Base-by-base conservation (phyloP, 176 grass and related monocot species). In the Cenchrus purpureus region DNA sequence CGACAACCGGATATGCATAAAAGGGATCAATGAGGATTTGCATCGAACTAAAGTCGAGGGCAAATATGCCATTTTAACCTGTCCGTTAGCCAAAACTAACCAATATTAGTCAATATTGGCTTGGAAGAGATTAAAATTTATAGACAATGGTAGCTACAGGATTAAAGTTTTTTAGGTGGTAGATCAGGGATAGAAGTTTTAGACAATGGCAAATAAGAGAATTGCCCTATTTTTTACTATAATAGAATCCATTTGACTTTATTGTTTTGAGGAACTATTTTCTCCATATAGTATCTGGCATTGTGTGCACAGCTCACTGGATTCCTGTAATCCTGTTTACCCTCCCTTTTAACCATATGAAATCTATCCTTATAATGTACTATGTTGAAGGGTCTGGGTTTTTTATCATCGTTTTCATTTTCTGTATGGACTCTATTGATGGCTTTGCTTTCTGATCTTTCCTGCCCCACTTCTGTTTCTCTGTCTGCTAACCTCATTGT, bases 201-300 rank as follows among this genome's bases (percentile, higher is more conserved):
- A 70, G 42, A 4, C 67, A 69, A 69, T 45, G 40, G 17, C 67
- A 45, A 45, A 20, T 42, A 68, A 12, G 42, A 19, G 34, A 68
- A 8, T 16, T 68, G 6, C 34, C 16, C 37, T 25, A 25, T 25
- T 25, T 25, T 15, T 53, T 15, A 5, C 3, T 53, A 15, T 12
- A 53, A 53, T 73, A 73, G 65, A 81, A 49, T 74, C 6, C 8
- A 43, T 58, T 84, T 68, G 50, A 48, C 29, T 46, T 58, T 58
- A 58, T 58, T 58, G 16, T 60, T 59, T 5, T 49, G 2, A 34
- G 10, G 62, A 37, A 22, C 12, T 57, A 44, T 51, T 12, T 65
- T 74, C 10, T 10, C 68, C 46, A 19, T 14, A 68, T 60, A 50
- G 17, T 74, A 63, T 1, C 10, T 83, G 12, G 34, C 17, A 19